Evolutionary conservation across 179 eudicot species (phyloP), one percentile per base, ranked within the genome.

Genomic region (Silene coronaria): DNA sequence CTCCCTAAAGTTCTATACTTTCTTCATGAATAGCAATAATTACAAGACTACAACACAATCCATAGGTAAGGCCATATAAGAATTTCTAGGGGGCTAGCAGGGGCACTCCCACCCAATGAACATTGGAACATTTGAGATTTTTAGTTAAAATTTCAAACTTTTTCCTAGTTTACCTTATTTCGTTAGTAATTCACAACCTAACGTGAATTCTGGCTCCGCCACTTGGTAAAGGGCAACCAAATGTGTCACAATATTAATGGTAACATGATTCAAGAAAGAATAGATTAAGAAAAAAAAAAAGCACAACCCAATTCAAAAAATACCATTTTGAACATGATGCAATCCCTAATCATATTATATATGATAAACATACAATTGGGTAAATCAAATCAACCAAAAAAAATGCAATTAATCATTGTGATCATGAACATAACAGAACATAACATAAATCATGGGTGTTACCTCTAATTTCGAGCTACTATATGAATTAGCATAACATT

Each of bases 241-340:
- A 30, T 26, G 27, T 27, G 0, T 24, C 11, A 64, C 68, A 30
- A 27, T 27, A 53, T 28, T 64, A 63, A 63, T 3, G n/a, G 28
- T 5, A 6, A 66, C 70, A 66, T n/a, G 24, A 66, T 65, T 28
- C n/a, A 30, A 65, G 4, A 65, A 28, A 4, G 12, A 65, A 65
- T 9, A 36, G 8, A n/a, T 11, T 2, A 36, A 1, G 19, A 5
- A 67, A 67, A 8, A 69, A 45, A 68, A 36, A 22, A 4, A 14
- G 68, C 68, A 70, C 59, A 70, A 0, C 73, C 73, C 73, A 70
- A 70, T 48, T 70, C 38, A 48, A 70, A 70, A 70, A 1, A 3
- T 70, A 34, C 3, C 36, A 24, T 46, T 5, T 46, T 46, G 9
- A 70, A 70, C 60, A 70, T 46, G 2, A 70, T 70, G 7, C 19